A percentile compares a stretch with the other conserved stretches of the same genome.
phyloP scores from a whole-genome alignment of 1,284 basidiomycete genomes.

The Austroboletus olivaceoglutinosus region DNA sequence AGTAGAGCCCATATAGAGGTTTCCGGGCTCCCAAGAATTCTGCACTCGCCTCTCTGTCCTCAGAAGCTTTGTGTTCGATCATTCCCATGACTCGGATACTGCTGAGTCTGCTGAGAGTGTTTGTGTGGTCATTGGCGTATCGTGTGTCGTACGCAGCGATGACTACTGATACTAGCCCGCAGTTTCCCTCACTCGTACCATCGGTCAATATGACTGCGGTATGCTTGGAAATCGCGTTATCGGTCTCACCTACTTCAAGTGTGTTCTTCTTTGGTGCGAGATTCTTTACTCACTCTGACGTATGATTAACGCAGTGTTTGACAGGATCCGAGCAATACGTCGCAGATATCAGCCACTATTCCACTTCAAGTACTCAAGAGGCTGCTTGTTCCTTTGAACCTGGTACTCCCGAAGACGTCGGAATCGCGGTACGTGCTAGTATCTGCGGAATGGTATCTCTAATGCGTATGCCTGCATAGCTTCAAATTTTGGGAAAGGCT shows the following conservation, averaged over 20 bases:
- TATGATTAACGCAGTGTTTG: neutral
- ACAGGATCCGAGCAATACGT: no score
- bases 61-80: no score
- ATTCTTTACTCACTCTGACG: neutral
- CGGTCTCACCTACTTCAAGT: slow-evolving; percentile 29
- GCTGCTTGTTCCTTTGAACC: no score
- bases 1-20: no score
- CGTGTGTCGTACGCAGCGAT: neutral
- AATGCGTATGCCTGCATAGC: neutral
- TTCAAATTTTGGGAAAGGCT: slow-evolving; percentile 40
- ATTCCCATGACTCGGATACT: no score
- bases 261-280: slow-evolving; percentile 36
- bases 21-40: no score
- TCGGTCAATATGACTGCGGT: slow-evolving; percentile 11
- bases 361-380: no score
- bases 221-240: slow-evolving; percentile 22
- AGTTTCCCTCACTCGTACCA: neutral
- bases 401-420: no score
- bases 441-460: neutral
- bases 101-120: no score
- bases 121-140: neutral
- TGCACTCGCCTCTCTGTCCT: no score
- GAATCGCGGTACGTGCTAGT: neutral
- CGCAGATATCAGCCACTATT: no score
- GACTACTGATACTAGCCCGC: neutral